phyloP scores from a whole-genome alignment of 305 asterid genomes.

The Fraxinus paxiana region DNA sequence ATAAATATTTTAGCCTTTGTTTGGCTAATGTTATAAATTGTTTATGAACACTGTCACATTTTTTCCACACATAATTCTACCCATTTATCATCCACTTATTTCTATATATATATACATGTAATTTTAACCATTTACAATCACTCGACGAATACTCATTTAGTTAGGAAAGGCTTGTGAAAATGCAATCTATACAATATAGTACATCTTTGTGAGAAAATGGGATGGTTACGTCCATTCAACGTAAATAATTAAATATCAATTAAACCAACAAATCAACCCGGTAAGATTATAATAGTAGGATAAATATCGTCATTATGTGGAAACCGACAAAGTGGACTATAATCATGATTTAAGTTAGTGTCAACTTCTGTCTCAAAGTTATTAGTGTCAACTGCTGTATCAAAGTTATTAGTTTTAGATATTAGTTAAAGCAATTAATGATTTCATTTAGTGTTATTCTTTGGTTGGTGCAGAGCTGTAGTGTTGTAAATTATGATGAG shows the following conservation, averaged over 20 bases:
- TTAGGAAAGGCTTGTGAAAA: not conserved
- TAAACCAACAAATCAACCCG: not conserved
- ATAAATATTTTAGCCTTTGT: not conserved
- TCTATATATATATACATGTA: no score
- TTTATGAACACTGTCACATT: no score
- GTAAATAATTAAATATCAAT: not conserved
- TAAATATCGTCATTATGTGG: not conserved
- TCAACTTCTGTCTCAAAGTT: not conserved
- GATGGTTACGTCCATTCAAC: not conserved
- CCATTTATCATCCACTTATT: no score
- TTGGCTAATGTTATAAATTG: no score
- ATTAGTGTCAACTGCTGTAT: not conserved
- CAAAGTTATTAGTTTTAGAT: not conserved
- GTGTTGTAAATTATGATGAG: conserved; percentile 80
- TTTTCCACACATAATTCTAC: no score
- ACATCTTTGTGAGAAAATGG: not conserved
- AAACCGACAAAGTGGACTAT: not conserved
- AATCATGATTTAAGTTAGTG: not conserved
- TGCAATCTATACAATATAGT: not conserved
- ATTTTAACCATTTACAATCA: no score
- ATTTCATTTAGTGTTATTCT: conserved; percentile 7
- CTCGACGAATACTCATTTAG: not conserved
- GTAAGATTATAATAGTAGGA: not conserved
- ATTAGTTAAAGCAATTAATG: conserved; percentile 11
- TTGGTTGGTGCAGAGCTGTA: conserved; percentile 67